Conservation (phyloP, 768 basidiomycete genomes). For the Lactarius sanguifluus region DNA sequence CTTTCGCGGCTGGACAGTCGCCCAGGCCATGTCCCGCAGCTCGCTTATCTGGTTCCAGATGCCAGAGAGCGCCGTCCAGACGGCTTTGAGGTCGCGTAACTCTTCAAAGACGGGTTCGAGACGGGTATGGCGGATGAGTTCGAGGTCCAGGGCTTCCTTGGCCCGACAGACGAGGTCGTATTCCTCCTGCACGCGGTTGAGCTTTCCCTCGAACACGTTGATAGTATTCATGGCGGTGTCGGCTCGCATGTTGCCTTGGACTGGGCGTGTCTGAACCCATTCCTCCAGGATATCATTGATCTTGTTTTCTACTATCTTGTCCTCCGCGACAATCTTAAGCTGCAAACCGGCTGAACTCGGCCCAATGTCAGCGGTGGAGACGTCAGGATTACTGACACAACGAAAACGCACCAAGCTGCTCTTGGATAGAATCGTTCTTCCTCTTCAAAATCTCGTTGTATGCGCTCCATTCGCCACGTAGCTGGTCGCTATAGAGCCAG, state of each 20-base stretch:
- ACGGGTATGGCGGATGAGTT: constrained; percentile 84
- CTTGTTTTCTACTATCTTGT: constrained; percentile 96
- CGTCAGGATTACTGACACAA: constrained; percentile 7
- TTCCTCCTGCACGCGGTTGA: constrained; percentile 88
- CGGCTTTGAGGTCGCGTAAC: constrained; percentile 92
- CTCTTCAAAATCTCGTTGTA: constrained; percentile 97
- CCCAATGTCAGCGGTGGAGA: constrained; percentile 1
- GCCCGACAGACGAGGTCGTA: constrained; percentile 94
- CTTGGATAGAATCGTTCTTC: constrained; percentile 98
- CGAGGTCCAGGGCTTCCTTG: constrained; percentile 95
- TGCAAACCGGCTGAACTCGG: constrained; percentile 79
- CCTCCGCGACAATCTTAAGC: constrained; percentile 98
- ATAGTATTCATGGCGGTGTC: constrained; percentile 96
- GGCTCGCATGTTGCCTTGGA: constrained; percentile 94
- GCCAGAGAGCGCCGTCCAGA: constrained; percentile 98
- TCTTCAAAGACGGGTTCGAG: constrained; percentile 95
- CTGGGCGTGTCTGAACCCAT: constrained; percentile 95
- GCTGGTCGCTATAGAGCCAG: constrained; percentile 98
- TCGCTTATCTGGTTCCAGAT: constrained; percentile 94
- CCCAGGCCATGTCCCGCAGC: constrained; percentile 85
- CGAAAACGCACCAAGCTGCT: constrained; percentile 80
- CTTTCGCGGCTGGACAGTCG: constrained; percentile 92
- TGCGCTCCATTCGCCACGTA: constrained; percentile 97
- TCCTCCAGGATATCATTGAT: constrained; percentile 87
- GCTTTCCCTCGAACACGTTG: constrained; percentile 90